A percentile compares a stretch with the other conserved stretches of the same genome.
phyloP scores from a whole-genome alignment of 768 basidiomycete species.

The Coprinopsis marcescibilis region DNA sequence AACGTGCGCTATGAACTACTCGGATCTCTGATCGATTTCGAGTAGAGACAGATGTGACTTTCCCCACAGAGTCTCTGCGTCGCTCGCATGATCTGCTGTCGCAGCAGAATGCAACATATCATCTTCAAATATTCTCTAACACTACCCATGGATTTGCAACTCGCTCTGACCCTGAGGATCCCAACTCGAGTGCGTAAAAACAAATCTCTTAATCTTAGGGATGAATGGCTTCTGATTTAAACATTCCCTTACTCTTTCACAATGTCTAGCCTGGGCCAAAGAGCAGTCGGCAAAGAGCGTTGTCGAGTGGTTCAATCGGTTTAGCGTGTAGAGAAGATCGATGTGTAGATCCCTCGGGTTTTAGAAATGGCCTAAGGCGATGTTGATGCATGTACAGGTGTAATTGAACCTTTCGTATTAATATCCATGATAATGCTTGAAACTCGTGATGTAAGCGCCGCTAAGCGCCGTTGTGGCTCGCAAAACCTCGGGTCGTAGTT shows the following conservation, averaged over 20 bases:
- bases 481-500: no score
- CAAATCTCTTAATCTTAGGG: neutral
- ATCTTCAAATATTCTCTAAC: slow-evolving; percentile 40
- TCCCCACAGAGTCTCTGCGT: slow-evolving; percentile 34
- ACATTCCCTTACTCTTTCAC: no score
- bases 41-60: slow-evolving; percentile 39
- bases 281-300: slow-evolving; percentile 50
- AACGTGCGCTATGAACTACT: neutral
- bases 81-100: slow-evolving; percentile 39
- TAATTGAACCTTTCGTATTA: no score
- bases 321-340: no score
- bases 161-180: slow-evolving; percentile 27
- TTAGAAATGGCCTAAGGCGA: no score
- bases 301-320: slow-evolving; percentile 46
- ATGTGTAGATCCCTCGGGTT: no score
- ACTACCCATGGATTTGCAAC: slow-evolving; percentile 32
- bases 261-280: slow-evolving; percentile 49
- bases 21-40: neutral
- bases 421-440: no score
- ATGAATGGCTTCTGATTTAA: neutral
- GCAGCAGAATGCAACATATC: slow-evolving; percentile 34
- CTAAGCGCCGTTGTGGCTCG: no score
- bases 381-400: no score
- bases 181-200: slow-evolving; percentile 17
- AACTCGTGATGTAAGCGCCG: no score